phyloP scores from a whole-genome alignment of 2,329 filamentous ascomycete species.

The Orbilia ellipsospora region DNA sequence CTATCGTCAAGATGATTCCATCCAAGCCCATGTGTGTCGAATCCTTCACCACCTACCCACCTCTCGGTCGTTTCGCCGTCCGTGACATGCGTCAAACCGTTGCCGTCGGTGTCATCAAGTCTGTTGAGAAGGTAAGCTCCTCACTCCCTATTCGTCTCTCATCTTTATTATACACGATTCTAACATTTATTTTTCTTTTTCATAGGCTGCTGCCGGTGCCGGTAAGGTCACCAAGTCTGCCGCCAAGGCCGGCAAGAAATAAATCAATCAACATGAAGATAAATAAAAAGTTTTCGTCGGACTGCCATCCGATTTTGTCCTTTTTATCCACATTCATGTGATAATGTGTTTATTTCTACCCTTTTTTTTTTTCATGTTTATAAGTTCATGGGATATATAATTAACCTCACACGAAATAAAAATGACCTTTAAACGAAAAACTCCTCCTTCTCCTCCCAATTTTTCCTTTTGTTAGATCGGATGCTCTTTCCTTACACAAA shows the following conservation, averaged over 20 bases:
- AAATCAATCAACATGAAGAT: slow-evolving; percentile 51
- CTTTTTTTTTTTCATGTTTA: slow-evolving; percentile 53
- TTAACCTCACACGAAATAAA: neutral
- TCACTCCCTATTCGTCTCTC: neutral
- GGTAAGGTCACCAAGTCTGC: slow-evolving; percentile 64
- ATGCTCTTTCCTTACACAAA: neutral
- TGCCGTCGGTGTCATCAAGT: slow-evolving; percentile 95
- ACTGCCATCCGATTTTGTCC: slow-evolving; percentile 21
- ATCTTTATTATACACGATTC: slow-evolving; percentile 21
- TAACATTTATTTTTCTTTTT: slow-evolving; percentile 14
- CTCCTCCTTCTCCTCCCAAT: slow-evolving; percentile 7
- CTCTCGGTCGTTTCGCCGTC: slow-evolving; percentile 99
- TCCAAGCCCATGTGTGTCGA: slow-evolving; percentile 99
- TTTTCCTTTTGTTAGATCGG: slow-evolving; percentile 36
- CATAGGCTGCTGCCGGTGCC: slow-evolving; percentile 59
- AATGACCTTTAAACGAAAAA: slow-evolving; percentile 16
- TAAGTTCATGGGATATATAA: slow-evolving; percentile 40
- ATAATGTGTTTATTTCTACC: slow-evolving; percentile 22
- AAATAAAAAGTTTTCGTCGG: slow-evolving; percentile 48
- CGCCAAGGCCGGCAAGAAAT: slow-evolving; percentile 63
- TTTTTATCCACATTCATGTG: slow-evolving; percentile 41
- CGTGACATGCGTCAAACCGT: slow-evolving; percentile 96
- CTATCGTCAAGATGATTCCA: slow-evolving; percentile 99
- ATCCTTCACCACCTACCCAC: slow-evolving; percentile 99
- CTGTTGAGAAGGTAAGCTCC: slow-evolving; percentile 72